Conservation (phyloP, 805 yeast species). For the Lipomyces spencermartinsiae region DNA sequence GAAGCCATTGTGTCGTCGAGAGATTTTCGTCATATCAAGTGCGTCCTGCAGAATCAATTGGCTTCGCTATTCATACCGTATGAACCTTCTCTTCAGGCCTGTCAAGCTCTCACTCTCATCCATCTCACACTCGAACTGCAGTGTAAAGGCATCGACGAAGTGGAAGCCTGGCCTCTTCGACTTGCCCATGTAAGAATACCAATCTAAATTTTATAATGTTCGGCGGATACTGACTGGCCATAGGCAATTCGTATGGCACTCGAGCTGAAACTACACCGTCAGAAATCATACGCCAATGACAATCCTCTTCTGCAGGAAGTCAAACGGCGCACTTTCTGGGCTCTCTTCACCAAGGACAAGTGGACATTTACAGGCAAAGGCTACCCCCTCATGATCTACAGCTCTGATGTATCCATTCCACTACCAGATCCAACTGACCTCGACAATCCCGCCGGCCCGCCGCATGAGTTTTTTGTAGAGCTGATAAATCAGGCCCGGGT, state of each 20-base stretch:
- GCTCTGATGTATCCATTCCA: slow-evolving; percentile 20
- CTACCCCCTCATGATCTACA: slow-evolving; percentile 21
- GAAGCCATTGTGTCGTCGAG: slow-evolving; percentile 24
- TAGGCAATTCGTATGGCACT: slow-evolving; percentile 25
- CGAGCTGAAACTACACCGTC: slow-evolving; percentile 22
- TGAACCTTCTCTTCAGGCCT: slow-evolving; percentile 22
- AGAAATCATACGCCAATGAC: slow-evolving; percentile 19
- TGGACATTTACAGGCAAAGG: slow-evolving; percentile 21
- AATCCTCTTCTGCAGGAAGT: slow-evolving; percentile 22
- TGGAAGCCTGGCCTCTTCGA: slow-evolving; percentile 22
- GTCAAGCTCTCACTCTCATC: slow-evolving; percentile 27
- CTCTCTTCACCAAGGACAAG: slow-evolving; percentile 22
- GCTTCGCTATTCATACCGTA: slow-evolving; percentile 14
- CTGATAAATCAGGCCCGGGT: slow-evolving; percentile 21
- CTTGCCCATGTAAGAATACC: slow-evolving; percentile 20
- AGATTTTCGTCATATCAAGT: slow-evolving; percentile 23
- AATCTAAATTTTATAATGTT: background rate
- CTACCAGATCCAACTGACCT: slow-evolving; percentile 21
- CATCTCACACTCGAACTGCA: slow-evolving; percentile 23
- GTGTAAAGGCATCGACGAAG: slow-evolving; percentile 16
- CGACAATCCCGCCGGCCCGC: slow-evolving; percentile 13
- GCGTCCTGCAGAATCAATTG: slow-evolving; percentile 19
- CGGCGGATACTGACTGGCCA: background rate
- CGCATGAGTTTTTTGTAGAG: slow-evolving; percentile 24
- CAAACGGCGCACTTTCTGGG: slow-evolving; percentile 28